Evolutionary conservation across 2,329 filamentous ascomycete species (phyloP), one percentile per base, ranked within the genome.

Genomic region (Alternaria infectoria): DNA sequence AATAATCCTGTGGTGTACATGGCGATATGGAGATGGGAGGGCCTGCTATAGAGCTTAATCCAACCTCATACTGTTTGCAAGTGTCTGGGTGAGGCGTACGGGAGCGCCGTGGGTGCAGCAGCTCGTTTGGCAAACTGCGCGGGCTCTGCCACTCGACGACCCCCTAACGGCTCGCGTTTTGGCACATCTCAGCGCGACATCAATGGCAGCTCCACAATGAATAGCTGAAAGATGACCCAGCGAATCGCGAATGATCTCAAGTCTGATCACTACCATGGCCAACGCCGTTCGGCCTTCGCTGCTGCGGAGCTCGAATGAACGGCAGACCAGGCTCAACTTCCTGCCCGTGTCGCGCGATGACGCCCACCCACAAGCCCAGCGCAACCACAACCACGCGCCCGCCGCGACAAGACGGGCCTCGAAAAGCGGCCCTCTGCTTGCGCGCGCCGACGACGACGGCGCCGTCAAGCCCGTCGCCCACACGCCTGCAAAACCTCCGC

Each of bases 301-400:
- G 49, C 57, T 77, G 68, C 74, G 76, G 66, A 73, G 77, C 64
- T 69, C 74, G 64, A 69, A 68, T 72, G 77, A 79, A 67, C 74
- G 76, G 64, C 74, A 71, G 57, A 71, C 69, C 51, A 71, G 66
- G 65, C 73, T 70, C 61, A 69, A 69, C 65, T 75, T 75, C 64
- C 71, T 77, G 66, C 71, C 72, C 54, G 70, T 67, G 61, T 73
- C 70, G 69, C 59, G 62, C 65, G 69, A 74, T 69, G 72, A 75
- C 61, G 62, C 64, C 68, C 64, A 59, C 51, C 43, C 12, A 45
- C 61, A 75, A 57, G 58, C 47, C 60, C 54, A 62, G 52, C 61
- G 55, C 65, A 63, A 47, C 61, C 57, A 54, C 67, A 66, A 40
- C 68, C 66, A 62, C 65, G 68, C 69, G 28, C 56, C 74, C 65